Conservation (phyloP, 768 basidiomycete genomes). For the Tricholomella constricta region DNA sequence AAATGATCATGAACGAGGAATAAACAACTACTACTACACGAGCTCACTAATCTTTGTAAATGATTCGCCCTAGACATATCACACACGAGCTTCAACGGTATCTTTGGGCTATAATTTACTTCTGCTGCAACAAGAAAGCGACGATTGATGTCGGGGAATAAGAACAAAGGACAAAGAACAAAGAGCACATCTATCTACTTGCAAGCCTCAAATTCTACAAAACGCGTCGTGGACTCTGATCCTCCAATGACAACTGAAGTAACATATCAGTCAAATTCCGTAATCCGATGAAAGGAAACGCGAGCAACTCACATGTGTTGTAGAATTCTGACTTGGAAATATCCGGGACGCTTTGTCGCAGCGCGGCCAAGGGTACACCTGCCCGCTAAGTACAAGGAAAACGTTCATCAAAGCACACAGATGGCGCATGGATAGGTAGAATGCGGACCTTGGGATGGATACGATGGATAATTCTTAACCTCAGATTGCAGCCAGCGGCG, state of each 20-base stretch:
- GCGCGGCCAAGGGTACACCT: slow-evolving; percentile 27
- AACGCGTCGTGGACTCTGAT: slow-evolving; percentile 23
- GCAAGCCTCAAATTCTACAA: slow-evolving; percentile 24
- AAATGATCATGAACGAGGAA: slow-evolving; percentile 5
- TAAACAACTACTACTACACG: no score
- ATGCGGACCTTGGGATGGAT: slow-evolving; percentile 30
- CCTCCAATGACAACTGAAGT: slow-evolving; percentile 23
- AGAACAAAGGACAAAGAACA: neutral
- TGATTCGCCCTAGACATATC: no score
- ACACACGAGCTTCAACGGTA: no score
- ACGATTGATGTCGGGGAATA: no score
- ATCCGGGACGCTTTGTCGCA: slow-evolving; percentile 24
- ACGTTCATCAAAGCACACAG: neutral
- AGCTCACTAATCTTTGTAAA: no score
- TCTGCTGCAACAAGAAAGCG: no score
- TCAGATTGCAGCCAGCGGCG: slow-evolving; percentile 22
- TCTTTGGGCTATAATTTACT: no score
- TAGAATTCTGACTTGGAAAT: slow-evolving; percentile 32
- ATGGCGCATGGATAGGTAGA: neutral
- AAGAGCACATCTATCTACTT: neutral
- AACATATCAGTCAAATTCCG: neutral
- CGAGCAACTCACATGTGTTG: slow-evolving; percentile 24
- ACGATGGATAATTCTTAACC: slow-evolving; percentile 21
- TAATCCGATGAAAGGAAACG: neutral
- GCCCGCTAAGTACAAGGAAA: slow-evolving; percentile 20